Conservation (phyloP, 495 filamentous ascomycete genomes). For the Geoglossum glabrum region DNA sequence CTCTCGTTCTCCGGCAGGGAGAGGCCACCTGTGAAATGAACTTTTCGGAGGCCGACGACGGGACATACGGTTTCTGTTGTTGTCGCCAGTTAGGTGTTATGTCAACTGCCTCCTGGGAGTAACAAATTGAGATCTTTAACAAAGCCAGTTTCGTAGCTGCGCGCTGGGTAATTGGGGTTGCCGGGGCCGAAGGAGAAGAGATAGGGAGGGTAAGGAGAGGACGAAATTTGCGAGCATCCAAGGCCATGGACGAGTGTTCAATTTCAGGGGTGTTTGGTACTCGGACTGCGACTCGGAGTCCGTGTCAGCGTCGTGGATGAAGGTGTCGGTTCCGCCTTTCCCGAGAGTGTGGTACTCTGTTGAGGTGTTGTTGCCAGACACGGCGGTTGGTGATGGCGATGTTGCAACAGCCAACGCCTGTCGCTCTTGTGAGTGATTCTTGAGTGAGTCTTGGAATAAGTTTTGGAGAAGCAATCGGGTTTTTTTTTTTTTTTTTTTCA, state of each 20-base stretch:
- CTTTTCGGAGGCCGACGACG: neutral
- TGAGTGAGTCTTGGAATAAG: too few species aligned
- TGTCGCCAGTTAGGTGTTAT: neutral
- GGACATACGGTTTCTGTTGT: neutral
- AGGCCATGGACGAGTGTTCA: neutral
- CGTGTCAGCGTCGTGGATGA: neutral
- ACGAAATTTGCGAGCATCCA: neutral
- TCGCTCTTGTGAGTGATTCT: too few species aligned
- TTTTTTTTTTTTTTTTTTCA: too few species aligned
- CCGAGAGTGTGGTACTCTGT: neutral
- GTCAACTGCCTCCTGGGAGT: neutral
- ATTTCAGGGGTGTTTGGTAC: neutral
- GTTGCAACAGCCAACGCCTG: too few species aligned
- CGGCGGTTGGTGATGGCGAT: too few species aligned
- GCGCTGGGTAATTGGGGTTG: neutral
- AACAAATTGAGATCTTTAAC: neutral
- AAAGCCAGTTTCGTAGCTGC: neutral
- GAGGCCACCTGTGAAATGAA: neutral
- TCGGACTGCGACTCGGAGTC: neutral
- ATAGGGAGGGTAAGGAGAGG: neutral
- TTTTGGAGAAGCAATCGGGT: too few species aligned
- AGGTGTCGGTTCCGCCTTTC: neutral
- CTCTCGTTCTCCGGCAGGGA: neutral
- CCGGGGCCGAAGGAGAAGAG: neutral
- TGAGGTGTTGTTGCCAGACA: too few species aligned